Evolutionary conservation across 2,329 filamentous ascomycete species (phyloP), one percentile per base, ranked within the genome.

Genomic region (Talaromyces islandicus): DNA sequence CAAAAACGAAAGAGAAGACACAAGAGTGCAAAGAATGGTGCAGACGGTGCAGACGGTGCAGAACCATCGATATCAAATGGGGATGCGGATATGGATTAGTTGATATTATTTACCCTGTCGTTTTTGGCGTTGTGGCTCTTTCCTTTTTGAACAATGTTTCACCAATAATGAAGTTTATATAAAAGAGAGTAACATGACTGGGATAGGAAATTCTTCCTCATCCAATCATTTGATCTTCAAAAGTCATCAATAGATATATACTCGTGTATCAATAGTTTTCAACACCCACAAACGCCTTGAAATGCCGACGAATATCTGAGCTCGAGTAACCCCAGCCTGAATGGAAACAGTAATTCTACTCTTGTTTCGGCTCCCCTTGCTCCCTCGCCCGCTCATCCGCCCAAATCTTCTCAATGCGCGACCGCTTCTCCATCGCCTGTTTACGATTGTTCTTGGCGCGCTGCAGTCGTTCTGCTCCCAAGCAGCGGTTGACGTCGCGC

Each of bases 401-500:
- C 90, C 89, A 97, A 66, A 84, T 85, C 72, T 86, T 84, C 78
- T 91, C 85, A 67, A 96, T 86, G 72, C 86, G 84, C 65, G 88
- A 83, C 72, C 88, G 81, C 80, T 92, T 88, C 75, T 83, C 77
- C 75, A 85, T 84, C 64, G 91, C 83, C 66, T 81, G 73, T 72
- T 90, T 83, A 68, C 90, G 85, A 73, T 99, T 97, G 67, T 81
- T 79, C 65, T 84, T 85, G 57, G 92, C 92, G 60, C 88, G 86
- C 74, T 92, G 90, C 56, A 88, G 78, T 70, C 94, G 85, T 75
- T 96, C 91, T 41, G 83, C 86, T 64, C 90, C 86, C 57, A 99
- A 83, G 72, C 94, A 99, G 70, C 85, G 83, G 77, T 90, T 94
- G 68, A 99, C 90, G 60, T 91, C 81, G 48, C 85, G 82, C 76